Evolutionary conservation across 257 asterid species (phyloP).

Genomic region (Przewalskia tangutica): DNA sequence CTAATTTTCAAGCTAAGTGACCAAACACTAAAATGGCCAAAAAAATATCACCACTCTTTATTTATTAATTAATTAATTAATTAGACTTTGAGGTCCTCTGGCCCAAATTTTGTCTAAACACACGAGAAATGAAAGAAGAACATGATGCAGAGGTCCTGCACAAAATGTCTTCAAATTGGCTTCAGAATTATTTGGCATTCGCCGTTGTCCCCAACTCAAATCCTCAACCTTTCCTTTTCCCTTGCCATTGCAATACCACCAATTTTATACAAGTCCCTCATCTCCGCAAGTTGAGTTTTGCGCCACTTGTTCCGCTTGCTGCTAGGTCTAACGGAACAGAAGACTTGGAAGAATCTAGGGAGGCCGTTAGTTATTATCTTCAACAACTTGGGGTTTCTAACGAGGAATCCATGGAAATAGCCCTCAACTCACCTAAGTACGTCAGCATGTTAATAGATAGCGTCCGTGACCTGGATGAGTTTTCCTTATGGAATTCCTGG

Average conservation of each 20-base stretch:
- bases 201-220: neutral
- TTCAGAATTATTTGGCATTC: neutral
- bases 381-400: conserved; percentile 43
- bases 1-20: too few species aligned
- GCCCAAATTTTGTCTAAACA: too few species aligned
- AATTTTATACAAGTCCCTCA: neutral
- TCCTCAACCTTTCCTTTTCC: neutral
- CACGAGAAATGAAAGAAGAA: too few species aligned
- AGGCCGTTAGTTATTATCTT: conserved; percentile 49
- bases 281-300: neutral
- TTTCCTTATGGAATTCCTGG: conserved; percentile 47
- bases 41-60: too few species aligned
- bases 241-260: neutral
- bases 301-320: conserved; percentile 3
- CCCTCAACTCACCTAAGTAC: conserved; percentile 52
- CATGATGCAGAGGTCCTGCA: neutral
- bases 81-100: too few species aligned
- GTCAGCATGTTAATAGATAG: conserved; percentile 51
- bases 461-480: conserved; percentile 64
- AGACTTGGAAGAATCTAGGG: conserved; percentile 25
- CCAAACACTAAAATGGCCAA: too few species aligned
- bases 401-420: conserved; percentile 50
- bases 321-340: conserved; percentile 5
- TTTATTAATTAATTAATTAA: too few species aligned
- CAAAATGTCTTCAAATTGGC: neutral